Conservation (phyloP, 768 basidiomycete species). For the Macrolepiota dolichaula region DNA sequence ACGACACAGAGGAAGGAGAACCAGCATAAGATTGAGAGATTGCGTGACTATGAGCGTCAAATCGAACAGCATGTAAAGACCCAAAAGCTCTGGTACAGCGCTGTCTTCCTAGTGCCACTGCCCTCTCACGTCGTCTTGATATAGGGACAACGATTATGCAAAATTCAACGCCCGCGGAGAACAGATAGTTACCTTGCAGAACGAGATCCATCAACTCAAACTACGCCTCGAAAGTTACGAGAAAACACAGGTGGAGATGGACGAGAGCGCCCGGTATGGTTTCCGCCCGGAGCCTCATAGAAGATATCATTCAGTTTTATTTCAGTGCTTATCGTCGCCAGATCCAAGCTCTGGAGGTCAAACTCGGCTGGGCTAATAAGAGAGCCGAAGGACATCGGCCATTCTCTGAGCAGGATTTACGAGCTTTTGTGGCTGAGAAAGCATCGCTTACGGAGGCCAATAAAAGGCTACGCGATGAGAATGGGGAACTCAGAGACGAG, state of each 20-base stretch:
- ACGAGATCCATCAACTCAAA: conserved; percentile 63
- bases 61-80: conserved; percentile 79
- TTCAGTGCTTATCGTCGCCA: conserved; percentile 53
- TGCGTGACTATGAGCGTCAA: conserved; percentile 83
- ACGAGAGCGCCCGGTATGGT: conserved; percentile 57
- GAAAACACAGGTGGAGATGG: conserved; percentile 47
- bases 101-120: neutral
- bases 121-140: neutral
- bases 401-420: conserved; percentile 37
- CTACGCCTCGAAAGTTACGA: conserved; percentile 59
- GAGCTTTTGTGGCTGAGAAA: conserved; percentile 45
- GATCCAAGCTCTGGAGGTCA: conserved; percentile 61
- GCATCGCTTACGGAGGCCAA: conserved; percentile 45
- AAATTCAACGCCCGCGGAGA: conserved; percentile 65
- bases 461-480: conserved; percentile 53
- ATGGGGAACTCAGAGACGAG: conserved; percentile 40
- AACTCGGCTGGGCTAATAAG: conserved; percentile 42
- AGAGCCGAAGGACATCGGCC: conserved; percentile 31
- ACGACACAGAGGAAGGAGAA: conserved; percentile 75
- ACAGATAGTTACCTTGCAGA: conserved; percentile 52
- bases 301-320: conserved; percentile 8
- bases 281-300: neutral
- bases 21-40: conserved; percentile 75
- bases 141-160: conserved; percentile 73
- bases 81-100: conserved; percentile 71